Percentiles rank a stretch among this genome's conserved stretches.
Evolutionary conservation across 2,329 filamentous ascomycete genomes (phyloP).

Genomic region (Metarhizium sp.): DNA sequence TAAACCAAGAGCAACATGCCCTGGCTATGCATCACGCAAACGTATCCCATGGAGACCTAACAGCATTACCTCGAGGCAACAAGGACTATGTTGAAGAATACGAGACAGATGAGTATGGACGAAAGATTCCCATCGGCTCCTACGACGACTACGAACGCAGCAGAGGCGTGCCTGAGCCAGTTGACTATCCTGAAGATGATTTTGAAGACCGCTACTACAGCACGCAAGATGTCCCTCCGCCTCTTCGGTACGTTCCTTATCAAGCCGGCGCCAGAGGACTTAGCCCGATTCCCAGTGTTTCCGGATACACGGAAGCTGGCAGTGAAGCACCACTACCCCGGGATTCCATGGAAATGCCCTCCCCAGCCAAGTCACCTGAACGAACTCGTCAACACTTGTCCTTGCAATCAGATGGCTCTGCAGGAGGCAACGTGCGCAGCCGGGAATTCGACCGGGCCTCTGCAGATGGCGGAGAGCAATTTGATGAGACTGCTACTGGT

Average conservation of each 20-base stretch:
- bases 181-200: constrained; percentile 30
- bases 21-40: constrained; percentile 61
- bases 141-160: constrained; percentile 32
- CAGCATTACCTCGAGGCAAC: constrained; percentile 40
- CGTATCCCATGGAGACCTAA: constrained; percentile 49
- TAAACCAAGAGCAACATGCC: constrained; percentile 43
- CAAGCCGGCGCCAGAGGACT: constrained; percentile 61
- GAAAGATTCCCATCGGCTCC: constrained; percentile 31
- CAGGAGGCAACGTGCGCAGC: constrained; percentile 32
- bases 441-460: constrained; percentile 45
- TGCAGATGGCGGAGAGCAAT: constrained; percentile 46
- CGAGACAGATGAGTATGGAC: constrained; percentile 36
- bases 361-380: constrained; percentile 42
- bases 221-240: constrained; percentile 54
- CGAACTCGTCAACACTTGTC: constrained; percentile 23
- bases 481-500: constrained; percentile 51
- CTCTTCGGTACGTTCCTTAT: constrained; percentile 58
- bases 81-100: constrained; percentile 36
- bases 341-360: constrained; percentile 44
- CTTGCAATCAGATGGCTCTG: constrained; percentile 23
- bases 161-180: constrained; percentile 18
- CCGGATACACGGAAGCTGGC: constrained; percentile 68
- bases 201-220: constrained; percentile 41
- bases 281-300: constrained; percentile 88
- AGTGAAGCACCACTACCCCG: constrained; percentile 48